A percentile compares a stretch with the other conserved stretches of the same genome.
Conservation (phyloP, 331 rosid species). For the Phaseolus coccineus region DNA sequence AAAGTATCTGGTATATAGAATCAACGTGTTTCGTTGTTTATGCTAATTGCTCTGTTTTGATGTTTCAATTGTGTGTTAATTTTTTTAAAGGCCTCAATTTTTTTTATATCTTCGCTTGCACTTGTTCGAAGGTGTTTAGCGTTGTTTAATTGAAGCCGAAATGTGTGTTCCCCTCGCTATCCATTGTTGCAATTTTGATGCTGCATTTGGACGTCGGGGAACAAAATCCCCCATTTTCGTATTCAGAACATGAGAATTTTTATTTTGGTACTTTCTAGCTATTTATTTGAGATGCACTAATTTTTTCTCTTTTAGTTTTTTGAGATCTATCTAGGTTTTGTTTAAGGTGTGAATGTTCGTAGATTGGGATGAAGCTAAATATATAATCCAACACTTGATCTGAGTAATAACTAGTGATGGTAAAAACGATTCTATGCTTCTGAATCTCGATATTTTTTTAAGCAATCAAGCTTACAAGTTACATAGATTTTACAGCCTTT, state of each 20-base stretch:
- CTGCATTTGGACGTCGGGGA: constrained; percentile 74
- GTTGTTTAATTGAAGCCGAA: constrained; percentile 48
- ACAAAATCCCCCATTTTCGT: constrained; percentile 40
- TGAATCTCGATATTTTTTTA: too few relatives aligned
- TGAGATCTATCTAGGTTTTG: too few relatives aligned
- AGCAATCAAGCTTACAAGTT: too few relatives aligned
- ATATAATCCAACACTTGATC: constrained; percentile 57
- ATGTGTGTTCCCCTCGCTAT: constrained; percentile 71
- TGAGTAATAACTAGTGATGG: neutral
- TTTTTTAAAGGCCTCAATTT: constrained; percentile 49
- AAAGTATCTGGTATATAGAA: too few relatives aligned
- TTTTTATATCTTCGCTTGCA: constrained; percentile 35
- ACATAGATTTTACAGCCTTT: too few relatives aligned
- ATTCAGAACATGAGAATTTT: neutral
- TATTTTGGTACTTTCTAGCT: too few relatives aligned
- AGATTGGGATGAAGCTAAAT: constrained; percentile 51
- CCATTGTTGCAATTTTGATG: constrained; percentile 51
- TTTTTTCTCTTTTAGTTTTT: too few relatives aligned
- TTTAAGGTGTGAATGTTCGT: neutral
- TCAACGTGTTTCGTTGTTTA: too few relatives aligned
- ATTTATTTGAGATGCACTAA: too few relatives aligned
- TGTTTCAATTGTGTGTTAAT: too few relatives aligned
- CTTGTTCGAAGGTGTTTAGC: constrained; percentile 40
- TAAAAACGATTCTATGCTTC: too few relatives aligned
- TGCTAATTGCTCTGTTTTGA: too few relatives aligned